phyloP scores from a whole-genome alignment of 345 rosid genomes.

The Microcos paniculata region DNA sequence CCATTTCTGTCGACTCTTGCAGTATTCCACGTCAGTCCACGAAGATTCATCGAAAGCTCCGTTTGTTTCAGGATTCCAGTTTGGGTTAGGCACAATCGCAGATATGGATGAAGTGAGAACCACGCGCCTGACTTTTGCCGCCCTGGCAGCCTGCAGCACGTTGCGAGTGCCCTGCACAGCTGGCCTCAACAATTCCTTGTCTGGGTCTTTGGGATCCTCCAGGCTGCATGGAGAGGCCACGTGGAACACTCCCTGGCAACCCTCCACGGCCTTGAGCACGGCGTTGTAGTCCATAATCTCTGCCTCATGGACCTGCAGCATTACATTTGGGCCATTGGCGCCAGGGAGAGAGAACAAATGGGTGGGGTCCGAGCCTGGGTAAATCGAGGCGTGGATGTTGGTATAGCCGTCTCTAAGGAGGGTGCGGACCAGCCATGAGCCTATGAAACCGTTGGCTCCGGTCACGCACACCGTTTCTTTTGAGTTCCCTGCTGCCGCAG shows the following conservation, averaged over 20 bases:
- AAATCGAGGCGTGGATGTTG: conserved; percentile 56
- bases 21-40: conserved; percentile 79
- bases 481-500: conserved; percentile 6
- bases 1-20: conserved; percentile 73
- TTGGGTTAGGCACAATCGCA: conserved; percentile 69
- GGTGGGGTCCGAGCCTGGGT: conserved; percentile 61
- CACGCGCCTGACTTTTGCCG: conserved; percentile 62
- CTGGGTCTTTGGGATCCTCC: conserved; percentile 61
- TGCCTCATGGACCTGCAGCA: conserved; percentile 48
- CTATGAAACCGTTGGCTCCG: conserved; percentile 87
- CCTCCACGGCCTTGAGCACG: conserved; percentile 51
- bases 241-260: conserved; percentile 81
- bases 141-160: conserved; percentile 60
- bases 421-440: conserved; percentile 66
- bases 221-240: conserved; percentile 88
- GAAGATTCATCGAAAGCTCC: conserved; percentile 63
- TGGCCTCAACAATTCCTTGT: conserved; percentile 61
- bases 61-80: conserved; percentile 45
- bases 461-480: conserved; percentile 68
- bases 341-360: conserved; percentile 49
- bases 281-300: conserved; percentile 61
- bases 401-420: conserved; percentile 56
- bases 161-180: conserved; percentile 81
- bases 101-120: conserved; percentile 82
- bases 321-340: conserved; percentile 27